Evolutionary conservation across 306 rosid species (phyloP), one percentile per base, ranked within the genome.

Genomic region (Begonia fuchsioides): DNA sequence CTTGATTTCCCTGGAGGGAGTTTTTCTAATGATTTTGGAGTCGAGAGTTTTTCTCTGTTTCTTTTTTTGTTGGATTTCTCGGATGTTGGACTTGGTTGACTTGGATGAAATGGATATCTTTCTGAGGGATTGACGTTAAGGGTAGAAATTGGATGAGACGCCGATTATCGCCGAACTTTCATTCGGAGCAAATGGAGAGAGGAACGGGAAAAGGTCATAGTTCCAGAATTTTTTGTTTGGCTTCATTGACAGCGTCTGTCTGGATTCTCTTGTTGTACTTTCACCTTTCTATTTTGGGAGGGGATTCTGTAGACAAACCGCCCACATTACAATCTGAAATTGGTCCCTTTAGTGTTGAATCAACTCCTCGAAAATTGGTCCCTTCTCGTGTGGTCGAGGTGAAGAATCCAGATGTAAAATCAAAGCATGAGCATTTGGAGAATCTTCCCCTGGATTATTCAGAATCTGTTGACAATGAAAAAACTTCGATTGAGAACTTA

Each of bases 201-300:
- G 82, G 77, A 44, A 55, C 70, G n/a, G 53, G 79, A 9, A 90
- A 79, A 72, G 69, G 66, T 57, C 94, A 75, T 15, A 78, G 75
- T 52, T 69, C 82, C 13, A 62, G 95, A 35, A 54, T 90, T 54
- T 82, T 72, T 56, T 77, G 70, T 57, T 56, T 90, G 56, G 85
- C 65, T 2, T 71, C 70, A 3, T 47, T 90, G 60, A 62, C 98
- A 39, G 83, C 64, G 0, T 75, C 73, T 52, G 78, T 85, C 64
- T 90, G 98, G 95, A 52, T 90, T 13, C 46, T 90, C 13, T 56
- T 90, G 13, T 59, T 90, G 38, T 90, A 85, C 57, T 77, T 85
- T 38, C 96, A 90, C 79, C 82, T 90, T 52, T 64, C 64, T 14
- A 75, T 90, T 44, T 85, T 85, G 46, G 69, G 70, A 48, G 41